Evolutionary conservation across 164 flowering plant species (phyloP).

Genomic region (Vitis rotundifolia): DNA sequence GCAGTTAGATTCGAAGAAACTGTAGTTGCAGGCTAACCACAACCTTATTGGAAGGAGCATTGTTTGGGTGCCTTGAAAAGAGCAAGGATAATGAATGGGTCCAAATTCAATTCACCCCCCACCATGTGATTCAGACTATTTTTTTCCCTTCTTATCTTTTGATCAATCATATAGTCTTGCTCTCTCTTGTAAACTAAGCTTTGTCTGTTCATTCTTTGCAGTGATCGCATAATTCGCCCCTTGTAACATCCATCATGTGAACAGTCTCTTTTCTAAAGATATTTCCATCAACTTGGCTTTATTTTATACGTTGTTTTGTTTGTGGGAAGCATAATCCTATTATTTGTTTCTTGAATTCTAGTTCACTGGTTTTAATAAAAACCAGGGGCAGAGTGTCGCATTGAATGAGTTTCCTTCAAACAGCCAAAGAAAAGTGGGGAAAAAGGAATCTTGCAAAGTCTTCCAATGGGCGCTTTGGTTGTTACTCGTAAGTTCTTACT

Average conservation of each 20-base stretch:
- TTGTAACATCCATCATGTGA: background rate
- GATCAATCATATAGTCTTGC: background rate
- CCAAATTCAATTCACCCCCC: constrained; percentile 20
- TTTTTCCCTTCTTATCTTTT: background rate
- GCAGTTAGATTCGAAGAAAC: constrained; percentile 11
- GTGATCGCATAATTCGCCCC: no score
- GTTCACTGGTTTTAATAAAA: constrained; percentile 1
- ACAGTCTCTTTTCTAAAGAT: background rate
- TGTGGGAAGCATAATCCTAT: background rate
- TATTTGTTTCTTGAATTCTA: background rate
- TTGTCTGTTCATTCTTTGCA: background rate
- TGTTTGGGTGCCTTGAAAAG: constrained; percentile 19
- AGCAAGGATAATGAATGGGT: constrained; percentile 9
- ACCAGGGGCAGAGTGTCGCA: constrained; percentile 23
- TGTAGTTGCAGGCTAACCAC: constrained; percentile 10
- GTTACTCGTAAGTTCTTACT: background rate
- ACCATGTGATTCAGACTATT: constrained; percentile 19
- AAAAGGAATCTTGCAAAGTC: background rate
- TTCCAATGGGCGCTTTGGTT: constrained; percentile 16
- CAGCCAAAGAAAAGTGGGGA: background rate
- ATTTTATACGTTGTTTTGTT: background rate
- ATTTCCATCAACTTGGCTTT: background rate
- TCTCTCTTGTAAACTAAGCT: constrained; percentile 15
- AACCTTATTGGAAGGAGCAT: constrained; percentile 1
- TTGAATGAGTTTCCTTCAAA: constrained; percentile 3